Conservation (phyloP, 345 rosid species). For the Pistacia atlantica region DNA sequence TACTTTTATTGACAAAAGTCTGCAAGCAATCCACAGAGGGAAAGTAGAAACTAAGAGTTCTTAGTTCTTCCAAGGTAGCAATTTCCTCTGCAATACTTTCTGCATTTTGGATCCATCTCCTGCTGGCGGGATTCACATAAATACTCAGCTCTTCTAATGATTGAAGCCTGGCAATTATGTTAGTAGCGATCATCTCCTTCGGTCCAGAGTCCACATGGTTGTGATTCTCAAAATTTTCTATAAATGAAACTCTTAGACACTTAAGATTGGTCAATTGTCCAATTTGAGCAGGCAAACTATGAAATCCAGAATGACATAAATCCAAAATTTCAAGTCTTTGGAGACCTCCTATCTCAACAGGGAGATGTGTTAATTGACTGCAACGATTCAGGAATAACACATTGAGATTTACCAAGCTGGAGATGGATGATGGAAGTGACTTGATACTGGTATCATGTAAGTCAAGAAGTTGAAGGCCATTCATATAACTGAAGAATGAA, state of each 20-base stretch:
- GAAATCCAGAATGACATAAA: slow-evolving; percentile 17
- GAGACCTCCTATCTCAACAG: slow-evolving; percentile 21
- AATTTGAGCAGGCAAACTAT: slow-evolving; percentile 18
- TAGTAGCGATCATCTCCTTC: slow-evolving; percentile 7
- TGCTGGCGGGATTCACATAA: slow-evolving; percentile 8
- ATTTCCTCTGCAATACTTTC: neutral
- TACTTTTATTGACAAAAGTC: slow-evolving; percentile 4
- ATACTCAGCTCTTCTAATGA: neutral
- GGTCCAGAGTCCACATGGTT: neutral
- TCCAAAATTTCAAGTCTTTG: slow-evolving; percentile 24
- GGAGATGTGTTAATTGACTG: slow-evolving; percentile 6
- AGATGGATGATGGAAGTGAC: slow-evolving; percentile 24
- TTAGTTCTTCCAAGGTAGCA: slow-evolving; percentile 14
- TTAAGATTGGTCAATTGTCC: slow-evolving; percentile 18
- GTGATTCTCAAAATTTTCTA: neutral
- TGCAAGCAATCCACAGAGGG: slow-evolving; percentile 5
- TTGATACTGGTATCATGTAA: slow-evolving; percentile 10
- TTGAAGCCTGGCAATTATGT: slow-evolving; percentile 15
- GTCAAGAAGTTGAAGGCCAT: neutral
- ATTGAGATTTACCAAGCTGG: slow-evolving; percentile 18
- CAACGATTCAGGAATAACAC: slow-evolving; percentile 26
- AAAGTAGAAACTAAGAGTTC: slow-evolving; percentile 23
- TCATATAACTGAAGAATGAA: slow-evolving; percentile 19
- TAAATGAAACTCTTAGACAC: slow-evolving; percentile 31
- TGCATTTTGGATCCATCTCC: slow-evolving; percentile 4